phyloP scores from a whole-genome alignment of 495 filamentous ascomycete species.

The Xylaria grammica region DNA sequence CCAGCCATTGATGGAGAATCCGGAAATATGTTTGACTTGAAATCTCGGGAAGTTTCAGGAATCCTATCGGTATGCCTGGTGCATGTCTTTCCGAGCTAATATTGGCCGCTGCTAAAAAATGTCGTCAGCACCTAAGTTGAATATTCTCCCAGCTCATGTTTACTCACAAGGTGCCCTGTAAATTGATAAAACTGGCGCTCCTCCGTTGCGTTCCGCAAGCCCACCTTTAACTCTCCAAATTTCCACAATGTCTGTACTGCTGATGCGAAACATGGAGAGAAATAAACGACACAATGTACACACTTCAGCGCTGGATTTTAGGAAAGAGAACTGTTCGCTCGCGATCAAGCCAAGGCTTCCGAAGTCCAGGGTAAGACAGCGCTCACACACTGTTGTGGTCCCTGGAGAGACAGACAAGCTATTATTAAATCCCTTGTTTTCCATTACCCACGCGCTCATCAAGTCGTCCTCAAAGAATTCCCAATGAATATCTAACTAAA shows the following conservation, averaged over 20 bases:
- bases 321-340: neutral
- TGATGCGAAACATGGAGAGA: neutral
- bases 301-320: neutral
- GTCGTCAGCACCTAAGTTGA: neutral
- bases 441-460: neutral
- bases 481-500: neutral
- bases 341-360: neutral
- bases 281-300: neutral
- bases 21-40: conserved; percentile 26
- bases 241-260: neutral
- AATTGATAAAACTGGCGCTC: neutral
- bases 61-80: conserved; percentile 21
- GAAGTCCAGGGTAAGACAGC: neutral
- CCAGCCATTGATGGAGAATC: conserved; percentile 30
- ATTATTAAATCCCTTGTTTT: neutral
- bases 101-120: neutral
- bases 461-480: neutral
- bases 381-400: neutral
- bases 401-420: neutral
- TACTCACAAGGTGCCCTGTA: neutral
- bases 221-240: conserved; percentile 8
- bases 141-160: neutral
- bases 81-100: neutral
- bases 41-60: conserved; percentile 24
- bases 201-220: neutral